Conservation (phyloP, 768 basidiomycete genomes). For the Termitomyces sp. region DNA sequence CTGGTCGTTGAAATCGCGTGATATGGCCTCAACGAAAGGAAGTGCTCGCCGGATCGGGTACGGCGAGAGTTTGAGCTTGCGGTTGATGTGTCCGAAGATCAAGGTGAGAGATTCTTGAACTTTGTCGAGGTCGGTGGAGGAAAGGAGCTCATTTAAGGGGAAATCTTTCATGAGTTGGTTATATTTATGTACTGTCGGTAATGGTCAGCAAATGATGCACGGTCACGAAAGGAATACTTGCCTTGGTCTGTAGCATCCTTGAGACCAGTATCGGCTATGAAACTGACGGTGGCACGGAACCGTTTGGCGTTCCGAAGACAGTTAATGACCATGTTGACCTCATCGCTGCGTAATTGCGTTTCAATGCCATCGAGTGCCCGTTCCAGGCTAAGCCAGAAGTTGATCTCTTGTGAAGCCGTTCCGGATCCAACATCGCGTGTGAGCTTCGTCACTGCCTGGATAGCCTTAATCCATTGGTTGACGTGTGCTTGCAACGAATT, state of each 20-base stretch:
- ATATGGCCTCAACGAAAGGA: constrained; percentile 97
- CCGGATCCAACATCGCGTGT: constrained; percentile 89
- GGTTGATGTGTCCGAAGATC: constrained; percentile 92
- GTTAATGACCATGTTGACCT: constrained; percentile 91
- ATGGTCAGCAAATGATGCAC: not conserved
- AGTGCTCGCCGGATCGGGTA: constrained; percentile 95
- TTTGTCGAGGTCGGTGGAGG: constrained; percentile 94
- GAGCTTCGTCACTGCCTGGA: constrained; percentile 96
- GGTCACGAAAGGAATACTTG: constrained; percentile 27
- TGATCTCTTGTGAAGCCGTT: constrained; percentile 97
- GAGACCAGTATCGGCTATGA: constrained; percentile 95
- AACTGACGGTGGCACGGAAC: constrained; percentile 95
- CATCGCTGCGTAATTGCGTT: constrained; percentile 84
- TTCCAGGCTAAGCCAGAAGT: constrained; percentile 97
- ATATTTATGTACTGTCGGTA: constrained; percentile 82
- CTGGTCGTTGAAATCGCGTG: constrained; percentile 95
- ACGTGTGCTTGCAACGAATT: constrained; percentile 92
- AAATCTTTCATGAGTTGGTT: constrained; percentile 99
- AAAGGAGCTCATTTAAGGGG: constrained; percentile 92
- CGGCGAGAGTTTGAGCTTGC: constrained; percentile 92
- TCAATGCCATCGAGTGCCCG: constrained; percentile 92
- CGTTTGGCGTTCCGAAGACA: constrained; percentile 93
- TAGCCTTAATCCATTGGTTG: constrained; percentile 97
- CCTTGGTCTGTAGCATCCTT: constrained; percentile 90
- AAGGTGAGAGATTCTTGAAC: constrained; percentile 83